Base-by-base conservation (phyloP, 2,329 filamentous ascomycete genomes). In the Fusarium fujikuroi region DNA sequence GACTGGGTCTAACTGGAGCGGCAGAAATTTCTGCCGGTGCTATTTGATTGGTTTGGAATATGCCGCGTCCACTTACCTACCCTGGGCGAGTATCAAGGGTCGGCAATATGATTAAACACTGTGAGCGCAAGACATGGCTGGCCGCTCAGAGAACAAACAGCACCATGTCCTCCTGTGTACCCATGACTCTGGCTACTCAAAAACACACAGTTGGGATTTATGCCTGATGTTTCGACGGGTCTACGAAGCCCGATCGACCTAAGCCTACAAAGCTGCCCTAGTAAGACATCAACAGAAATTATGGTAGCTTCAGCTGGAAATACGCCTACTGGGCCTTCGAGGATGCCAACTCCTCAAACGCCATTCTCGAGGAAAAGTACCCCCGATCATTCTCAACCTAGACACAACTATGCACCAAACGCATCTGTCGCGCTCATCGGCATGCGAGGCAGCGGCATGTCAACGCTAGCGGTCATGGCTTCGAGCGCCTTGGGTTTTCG, bases 381-480 rank as follows among this genome's bases (percentile, higher is more conserved):
- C 1, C 50, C 60, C 15, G 15, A 18, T 2, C 6, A 32, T 10
- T 8, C n/a, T 15, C 23, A 32, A 32, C 2, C 12, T 1, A n/a
- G n/a, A 9, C 15, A 10, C 1, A 32, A 18, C 0, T 66, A 66
- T 32, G 61, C 52, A 1, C 10, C 43, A 5, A 5, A 40, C 9
- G 52, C 64, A 2, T 67, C 64, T 1, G 42, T 67, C 6, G 64
- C 23, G 3, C 64, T 67, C 4, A 47, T 67, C 2, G 64, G 64
- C 3, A 47, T 67, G 52, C 64, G 64, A 2, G 62, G 64, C 1
- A 67, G 62, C 6, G 64, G 64, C 6, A 9, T 67, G 46, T 67
- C 64, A 4, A 67, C 64, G 3, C 19, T 67, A 1, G 64, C 64
- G 0, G 37, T 67, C 7, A 25, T 67, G 28, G 62, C 64, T 15